Percentiles rank a stretch among this genome's conserved stretches.
phyloP scores from a whole-genome alignment of 371 early-diverging fungal genomes.

The Mortierella sp. region DNA sequence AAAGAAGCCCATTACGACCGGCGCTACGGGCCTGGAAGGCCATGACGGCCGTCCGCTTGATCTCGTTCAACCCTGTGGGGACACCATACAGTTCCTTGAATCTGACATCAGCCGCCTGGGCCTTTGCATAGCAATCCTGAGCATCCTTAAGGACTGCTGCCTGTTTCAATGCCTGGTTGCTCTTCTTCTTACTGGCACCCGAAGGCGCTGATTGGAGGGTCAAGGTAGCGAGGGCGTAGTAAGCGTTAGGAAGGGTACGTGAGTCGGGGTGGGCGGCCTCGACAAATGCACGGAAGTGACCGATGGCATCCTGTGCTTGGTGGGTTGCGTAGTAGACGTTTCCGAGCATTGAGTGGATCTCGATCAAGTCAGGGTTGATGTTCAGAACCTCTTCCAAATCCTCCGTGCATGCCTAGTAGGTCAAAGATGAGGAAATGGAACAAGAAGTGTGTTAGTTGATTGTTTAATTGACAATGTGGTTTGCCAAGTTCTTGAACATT shows the following conservation, averaged over 20 bases:
- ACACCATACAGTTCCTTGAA: conserved; percentile 69
- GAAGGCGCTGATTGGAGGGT: conserved; percentile 45
- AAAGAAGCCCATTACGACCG: conserved; percentile 21
- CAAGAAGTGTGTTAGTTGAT: background rate
- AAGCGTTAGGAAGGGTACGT: conserved; percentile 65
- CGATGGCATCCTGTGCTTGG: conserved; percentile 63
- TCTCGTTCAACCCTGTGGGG: conserved; percentile 64
- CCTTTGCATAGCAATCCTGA: conserved; percentile 62
- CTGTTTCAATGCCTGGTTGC: conserved; percentile 56
- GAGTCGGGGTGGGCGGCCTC: conserved; percentile 67
- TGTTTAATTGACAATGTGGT: too few species aligned
- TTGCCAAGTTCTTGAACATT: too few species aligned
- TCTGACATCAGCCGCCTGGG: conserved; percentile 63
- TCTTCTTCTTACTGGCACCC: conserved; percentile 57
- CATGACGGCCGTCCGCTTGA: conserved; percentile 64
- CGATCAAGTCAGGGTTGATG: conserved; percentile 61
- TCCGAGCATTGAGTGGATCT: conserved; percentile 68
- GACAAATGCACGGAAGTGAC: conserved; percentile 64
- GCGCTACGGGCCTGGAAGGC: conserved; percentile 57
- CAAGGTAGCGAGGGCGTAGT: conserved; percentile 65
- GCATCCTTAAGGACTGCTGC: conserved; percentile 56
- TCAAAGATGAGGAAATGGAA: background rate
- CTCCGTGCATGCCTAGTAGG: conserved; percentile 62
- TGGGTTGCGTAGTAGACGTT: conserved; percentile 65
- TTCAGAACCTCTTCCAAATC: conserved; percentile 67